These are phyloP conservation scores for Shiraia bambusicola DNA, from an alignment of 2,329 filamentous ascomycete species.

Conservation along the genomic window DNA sequence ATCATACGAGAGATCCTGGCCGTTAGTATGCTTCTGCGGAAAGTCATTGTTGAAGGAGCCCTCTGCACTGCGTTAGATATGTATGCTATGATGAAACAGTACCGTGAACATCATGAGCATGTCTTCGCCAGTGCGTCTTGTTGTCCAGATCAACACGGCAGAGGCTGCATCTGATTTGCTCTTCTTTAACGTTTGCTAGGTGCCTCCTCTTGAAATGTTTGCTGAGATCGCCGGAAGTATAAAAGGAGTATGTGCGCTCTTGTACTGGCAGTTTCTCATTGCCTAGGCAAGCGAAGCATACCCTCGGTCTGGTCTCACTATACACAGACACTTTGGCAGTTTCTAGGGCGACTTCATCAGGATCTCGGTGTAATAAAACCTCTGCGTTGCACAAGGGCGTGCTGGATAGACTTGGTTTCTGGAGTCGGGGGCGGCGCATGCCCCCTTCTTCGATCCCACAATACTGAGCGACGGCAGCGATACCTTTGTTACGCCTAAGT, in stretches of 20 bases:
- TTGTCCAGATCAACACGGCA: constrained; percentile 1
- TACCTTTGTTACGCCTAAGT: background rate
- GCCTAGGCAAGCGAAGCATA: constrained; percentile 11
- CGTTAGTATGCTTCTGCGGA: too few relatives aligned
- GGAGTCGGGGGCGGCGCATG: background rate
- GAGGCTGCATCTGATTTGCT: constrained; percentile 1
- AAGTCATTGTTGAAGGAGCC: too few relatives aligned
- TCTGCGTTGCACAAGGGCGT: background rate
- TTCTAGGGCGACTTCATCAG: constrained; percentile 8
- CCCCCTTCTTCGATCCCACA: constrained; percentile 1
- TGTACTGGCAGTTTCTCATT: background rate
- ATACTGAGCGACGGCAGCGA: background rate
- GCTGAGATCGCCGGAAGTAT: background rate
- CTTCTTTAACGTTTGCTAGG: background rate
- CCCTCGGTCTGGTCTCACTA: constrained; percentile 10
- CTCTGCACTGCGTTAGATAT: too few relatives aligned
- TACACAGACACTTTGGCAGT: too few relatives aligned
- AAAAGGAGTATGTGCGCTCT: background rate
- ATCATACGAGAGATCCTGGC: too few relatives aligned
- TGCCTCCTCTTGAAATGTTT: background rate
- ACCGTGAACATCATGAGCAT: constrained; percentile 4
- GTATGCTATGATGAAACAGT: constrained; percentile 4
- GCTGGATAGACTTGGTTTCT: background rate
- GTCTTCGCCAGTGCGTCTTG: constrained; percentile 5
- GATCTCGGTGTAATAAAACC: background rate